phyloP scores from a whole-genome alignment of 2,329 filamentous ascomycete genomes.

The Claviceps purpurea region DNA sequence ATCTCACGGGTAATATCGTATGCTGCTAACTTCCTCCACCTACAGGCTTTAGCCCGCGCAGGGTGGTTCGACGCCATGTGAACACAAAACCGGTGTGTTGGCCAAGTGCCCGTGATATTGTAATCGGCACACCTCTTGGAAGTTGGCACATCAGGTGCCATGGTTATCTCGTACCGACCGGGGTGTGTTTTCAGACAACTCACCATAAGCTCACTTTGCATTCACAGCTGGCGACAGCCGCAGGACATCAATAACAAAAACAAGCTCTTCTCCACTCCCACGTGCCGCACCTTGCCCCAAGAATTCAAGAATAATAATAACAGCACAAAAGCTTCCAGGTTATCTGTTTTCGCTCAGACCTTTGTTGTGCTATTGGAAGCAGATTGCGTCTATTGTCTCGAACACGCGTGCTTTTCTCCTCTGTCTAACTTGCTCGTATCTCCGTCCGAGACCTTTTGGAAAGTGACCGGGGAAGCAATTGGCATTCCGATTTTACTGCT shows the following conservation, averaged over 20 bases:
- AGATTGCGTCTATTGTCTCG: not conserved
- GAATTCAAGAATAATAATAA: not conserved
- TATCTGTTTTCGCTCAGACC: not conserved
- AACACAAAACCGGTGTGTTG: not conserved
- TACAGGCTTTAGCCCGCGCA: not conserved
- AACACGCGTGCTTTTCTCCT: not conserved
- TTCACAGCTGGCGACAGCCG: slow-evolving; percentile 1
- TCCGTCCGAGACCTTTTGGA: not conserved
- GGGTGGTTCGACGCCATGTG: not conserved
- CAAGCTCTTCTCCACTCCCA: not conserved
- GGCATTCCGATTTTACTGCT: no score
- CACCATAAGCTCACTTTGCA: not conserved
- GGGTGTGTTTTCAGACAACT: no score
- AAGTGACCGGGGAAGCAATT: no score
- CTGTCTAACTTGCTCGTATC: not conserved
- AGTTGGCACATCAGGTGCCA: not conserved
- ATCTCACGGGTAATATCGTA: not conserved
- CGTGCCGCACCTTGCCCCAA: no score
- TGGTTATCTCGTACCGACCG: not conserved
- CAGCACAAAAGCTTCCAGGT: not conserved
- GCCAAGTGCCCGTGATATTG: no score
- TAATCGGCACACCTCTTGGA: not conserved
- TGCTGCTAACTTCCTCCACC: not conserved
- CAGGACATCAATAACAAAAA: not conserved
- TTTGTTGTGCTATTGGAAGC: not conserved